Base-by-base conservation (phyloP, 768 basidiomycete species). In the Lactarius evosmus region DNA sequence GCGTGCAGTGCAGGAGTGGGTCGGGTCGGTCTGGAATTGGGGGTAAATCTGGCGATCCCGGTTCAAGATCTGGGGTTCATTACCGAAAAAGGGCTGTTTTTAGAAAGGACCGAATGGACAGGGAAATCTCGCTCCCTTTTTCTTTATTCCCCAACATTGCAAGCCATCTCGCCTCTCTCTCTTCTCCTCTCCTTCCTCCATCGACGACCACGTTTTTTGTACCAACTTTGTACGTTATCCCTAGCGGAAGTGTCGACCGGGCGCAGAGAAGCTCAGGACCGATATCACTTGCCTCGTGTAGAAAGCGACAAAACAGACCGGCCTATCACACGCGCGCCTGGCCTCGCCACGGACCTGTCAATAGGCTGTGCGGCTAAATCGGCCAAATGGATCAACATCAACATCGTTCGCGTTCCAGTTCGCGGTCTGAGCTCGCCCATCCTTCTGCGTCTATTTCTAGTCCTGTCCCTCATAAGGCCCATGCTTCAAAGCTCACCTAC, bases 1-100 rank as follows among this genome's bases (percentile, higher is more conserved):
- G 4, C 1, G n/a, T 46, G n/a, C 22, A 4, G 44, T 38, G 11
- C n/a, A n/a, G n/a, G n/a, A n/a, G n/a, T 46, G 44, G 41, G n/a
- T 25, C 44, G 44, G 44, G 44, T 12, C 7, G 44, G 44, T 46
- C 44, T 46, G 44, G 44, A 46, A 46, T 22, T 34, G 56, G 40
- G 40, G 46, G 51, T n/a, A 50, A 58, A 64, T 64, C 63, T 38
- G 50, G 32, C 62, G 63, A 64, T 64, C 63, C 54, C 12, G 41
- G n/a, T 32, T 56, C 63, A 56, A 65, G 55, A 65, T 65, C 63
- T 65, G 63, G 63, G 63, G 63, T 65, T 56, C 59, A 51, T 65
- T 27, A 14, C 63, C 60, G 16, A 44, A 61, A 56, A 56, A 60
- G 63, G 58, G 0, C 0, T 38, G 32, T 38, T 53, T 22, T 53